These are phyloP conservation scores for Starmerella vitae DNA, from an alignment of 805 yeast species.

Conservation along the genomic window DNA sequence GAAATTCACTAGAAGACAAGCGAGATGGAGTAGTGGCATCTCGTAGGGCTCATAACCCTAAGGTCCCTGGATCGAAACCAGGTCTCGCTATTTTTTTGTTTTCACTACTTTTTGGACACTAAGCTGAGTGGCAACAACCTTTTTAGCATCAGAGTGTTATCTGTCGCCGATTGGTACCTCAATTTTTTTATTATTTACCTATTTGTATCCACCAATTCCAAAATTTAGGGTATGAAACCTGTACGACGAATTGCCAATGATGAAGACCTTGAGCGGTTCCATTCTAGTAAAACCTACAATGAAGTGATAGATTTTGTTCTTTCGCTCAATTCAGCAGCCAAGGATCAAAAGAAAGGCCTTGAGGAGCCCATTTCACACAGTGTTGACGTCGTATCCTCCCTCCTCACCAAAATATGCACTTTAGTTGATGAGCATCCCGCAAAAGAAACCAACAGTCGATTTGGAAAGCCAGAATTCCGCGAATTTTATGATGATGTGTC, in stretches of 20 bases:
- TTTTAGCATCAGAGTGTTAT: not conserved
- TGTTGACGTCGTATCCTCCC: slow-evolving; percentile 27
- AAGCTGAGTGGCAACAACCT: too few relatives aligned
- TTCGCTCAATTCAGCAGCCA: slow-evolving; percentile 48
- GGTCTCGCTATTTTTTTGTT: slow-evolving; percentile 5
- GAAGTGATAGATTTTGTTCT: slow-evolving; percentile 43
- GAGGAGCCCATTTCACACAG: slow-evolving; percentile 26
- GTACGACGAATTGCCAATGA: slow-evolving; percentile 38
- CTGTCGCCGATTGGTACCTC: not conserved
- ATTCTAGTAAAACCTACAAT: slow-evolving; percentile 36
- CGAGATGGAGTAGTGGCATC: slow-evolving; percentile 14
- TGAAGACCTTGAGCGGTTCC: slow-evolving; percentile 54
- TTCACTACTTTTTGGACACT: not conserved
- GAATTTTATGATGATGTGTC: slow-evolving; percentile 62
- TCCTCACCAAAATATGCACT: slow-evolving; percentile 36
- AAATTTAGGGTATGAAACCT: slow-evolving; percentile 6
- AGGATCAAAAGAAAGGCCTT: slow-evolving; percentile 44
- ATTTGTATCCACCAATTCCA: too few relatives aligned
- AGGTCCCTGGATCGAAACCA: slow-evolving; percentile 17
- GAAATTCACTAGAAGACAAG: slow-evolving; percentile 1
- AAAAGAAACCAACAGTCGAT: slow-evolving; percentile 53
- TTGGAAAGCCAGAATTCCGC: slow-evolving; percentile 82
- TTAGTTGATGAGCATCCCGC: slow-evolving; percentile 54
- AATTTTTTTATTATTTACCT: too few relatives aligned
- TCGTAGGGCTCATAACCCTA: slow-evolving; percentile 18